These are phyloP conservation scores for Leptographium radiaticola DNA, from an alignment of 2,329 filamentous ascomycete species.

Conservation along the genomic window DNA sequence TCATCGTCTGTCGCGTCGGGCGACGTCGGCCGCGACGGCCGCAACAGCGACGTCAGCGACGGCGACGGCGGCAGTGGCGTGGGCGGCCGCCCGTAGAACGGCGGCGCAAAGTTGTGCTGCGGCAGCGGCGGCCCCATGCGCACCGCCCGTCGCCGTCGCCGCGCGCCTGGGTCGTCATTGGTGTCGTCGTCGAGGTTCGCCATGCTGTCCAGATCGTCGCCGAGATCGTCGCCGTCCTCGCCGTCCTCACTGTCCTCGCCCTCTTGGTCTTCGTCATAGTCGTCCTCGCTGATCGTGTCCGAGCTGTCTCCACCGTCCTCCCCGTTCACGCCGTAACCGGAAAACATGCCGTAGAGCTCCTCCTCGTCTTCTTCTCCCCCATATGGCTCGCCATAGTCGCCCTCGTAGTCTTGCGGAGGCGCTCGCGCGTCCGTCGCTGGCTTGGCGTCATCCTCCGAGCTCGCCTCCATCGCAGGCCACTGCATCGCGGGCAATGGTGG, in stretches of 20 bases:
- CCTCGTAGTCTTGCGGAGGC: slow-evolving; percentile 12
- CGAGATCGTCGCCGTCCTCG: slow-evolving; percentile 15
- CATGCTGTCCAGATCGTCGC: slow-evolving; percentile 16
- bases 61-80: slow-evolving; percentile 88
- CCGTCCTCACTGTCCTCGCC: slow-evolving; percentile 19
- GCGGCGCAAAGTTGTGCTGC: slow-evolving; percentile 53
- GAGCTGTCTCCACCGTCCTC: slow-evolving; percentile 12
- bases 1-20: slow-evolving; percentile 88
- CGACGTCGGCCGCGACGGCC: slow-evolving; percentile 82
- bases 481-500: background rate
- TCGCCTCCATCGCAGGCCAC: slow-evolving; percentile 3
- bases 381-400: slow-evolving; percentile 15
- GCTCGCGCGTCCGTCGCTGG: slow-evolving; percentile 9
- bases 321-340: slow-evolving; percentile 11
- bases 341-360: slow-evolving; percentile 15
- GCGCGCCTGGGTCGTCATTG: background rate
- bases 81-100: slow-evolving; percentile 95
- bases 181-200: slow-evolving; percentile 5
- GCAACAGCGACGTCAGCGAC: slow-evolving; percentile 79
- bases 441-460: slow-evolving; percentile 12
- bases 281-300: background rate
- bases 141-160: slow-evolving; percentile 2
- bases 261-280: slow-evolving; percentile 9
- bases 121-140: slow-evolving; percentile 25
- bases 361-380: slow-evolving; percentile 8